Conservation (phyloP, 768 basidiomycete genomes). For the Termitomyces sp. region DNA sequence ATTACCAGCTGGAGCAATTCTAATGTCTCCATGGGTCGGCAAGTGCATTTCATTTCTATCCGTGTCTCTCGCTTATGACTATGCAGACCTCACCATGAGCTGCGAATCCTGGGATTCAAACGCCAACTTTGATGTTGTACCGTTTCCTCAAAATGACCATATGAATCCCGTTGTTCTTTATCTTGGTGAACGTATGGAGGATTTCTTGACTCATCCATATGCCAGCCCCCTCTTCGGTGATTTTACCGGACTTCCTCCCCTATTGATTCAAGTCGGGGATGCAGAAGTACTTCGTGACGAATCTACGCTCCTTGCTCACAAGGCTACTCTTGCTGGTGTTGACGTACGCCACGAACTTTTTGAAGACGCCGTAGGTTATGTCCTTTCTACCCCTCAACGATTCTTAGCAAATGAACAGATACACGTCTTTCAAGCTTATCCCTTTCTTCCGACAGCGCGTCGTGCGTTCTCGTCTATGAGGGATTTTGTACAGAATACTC, state of each 20-base stretch:
- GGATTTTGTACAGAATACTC: conserved; percentile 55
- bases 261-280: conserved; percentile 90
- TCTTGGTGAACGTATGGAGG: conserved; percentile 72
- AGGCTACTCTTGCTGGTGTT: conserved; percentile 83
- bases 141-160: conserved; percentile 73
- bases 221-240: conserved; percentile 93
- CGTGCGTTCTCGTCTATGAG: conserved; percentile 67
- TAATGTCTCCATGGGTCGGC: conserved; percentile 97
- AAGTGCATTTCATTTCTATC: conserved; percentile 26
- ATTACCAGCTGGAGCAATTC: conserved; percentile 76
- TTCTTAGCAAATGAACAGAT: conserved; percentile 38
- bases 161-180: conserved; percentile 94
- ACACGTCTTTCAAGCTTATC: conserved; percentile 89
- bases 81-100: conserved; percentile 86
- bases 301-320: conserved; percentile 86
- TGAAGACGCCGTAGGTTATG: conserved; percentile 73
- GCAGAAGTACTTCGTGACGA: conserved; percentile 96
- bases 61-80: conserved; percentile 1
- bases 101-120: conserved; percentile 99
- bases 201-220: conserved; percentile 93
- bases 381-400: not conserved
- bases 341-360: conserved; percentile 84
- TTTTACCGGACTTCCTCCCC: conserved; percentile 77
- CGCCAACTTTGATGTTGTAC: conserved; percentile 78
- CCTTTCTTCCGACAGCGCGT: conserved; percentile 64